Percentiles rank a stretch among this genome's conserved stretches.
phyloP scores from a whole-genome alignment of 345 rosid species.

The Clarkia xantiana region DNA sequence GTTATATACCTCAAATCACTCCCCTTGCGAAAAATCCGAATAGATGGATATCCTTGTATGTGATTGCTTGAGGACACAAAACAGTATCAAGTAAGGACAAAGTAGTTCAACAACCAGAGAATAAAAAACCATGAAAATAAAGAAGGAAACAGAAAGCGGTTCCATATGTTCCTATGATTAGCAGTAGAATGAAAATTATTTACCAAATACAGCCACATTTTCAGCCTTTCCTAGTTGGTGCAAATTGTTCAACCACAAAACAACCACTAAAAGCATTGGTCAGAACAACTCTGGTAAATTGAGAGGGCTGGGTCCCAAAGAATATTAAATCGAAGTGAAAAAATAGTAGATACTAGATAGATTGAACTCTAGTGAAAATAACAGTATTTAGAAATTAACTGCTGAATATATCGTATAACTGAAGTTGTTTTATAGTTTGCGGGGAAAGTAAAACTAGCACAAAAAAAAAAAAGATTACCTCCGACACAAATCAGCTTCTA shows the following conservation, averaged over 20 bases:
- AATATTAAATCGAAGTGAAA: no score
- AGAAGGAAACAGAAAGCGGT: neutral
- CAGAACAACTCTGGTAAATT: no score
- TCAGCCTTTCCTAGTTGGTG: no score
- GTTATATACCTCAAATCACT: conserved; percentile 56
- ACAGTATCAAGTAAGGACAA: conserved; percentile 1
- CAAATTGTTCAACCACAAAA: no score
- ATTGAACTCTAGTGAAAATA: no score
- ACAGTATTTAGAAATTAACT: no score
- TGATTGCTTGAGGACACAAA: conserved; percentile 48
- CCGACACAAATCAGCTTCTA: conserved; percentile 63
- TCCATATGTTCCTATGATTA: no score
- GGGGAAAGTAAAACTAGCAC: neutral
- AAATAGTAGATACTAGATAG: no score
- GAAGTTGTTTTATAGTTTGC: neutral
- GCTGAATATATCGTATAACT: neutral
- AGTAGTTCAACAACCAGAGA: neutral
- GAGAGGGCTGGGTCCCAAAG: no score
- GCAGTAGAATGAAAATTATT: no score
- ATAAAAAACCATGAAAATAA: neutral
- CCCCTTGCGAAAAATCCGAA: conserved; percentile 97
- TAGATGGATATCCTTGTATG: conserved; percentile 94
- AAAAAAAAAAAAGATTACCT: conserved; percentile 26
- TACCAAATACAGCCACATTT: no score
- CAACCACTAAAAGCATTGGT: no score